Percentiles rank a stretch among this genome's conserved stretches.
phyloP scores from a whole-genome alignment of 2,329 filamentous ascomycete genomes.

The Fusarium torreyae region DNA sequence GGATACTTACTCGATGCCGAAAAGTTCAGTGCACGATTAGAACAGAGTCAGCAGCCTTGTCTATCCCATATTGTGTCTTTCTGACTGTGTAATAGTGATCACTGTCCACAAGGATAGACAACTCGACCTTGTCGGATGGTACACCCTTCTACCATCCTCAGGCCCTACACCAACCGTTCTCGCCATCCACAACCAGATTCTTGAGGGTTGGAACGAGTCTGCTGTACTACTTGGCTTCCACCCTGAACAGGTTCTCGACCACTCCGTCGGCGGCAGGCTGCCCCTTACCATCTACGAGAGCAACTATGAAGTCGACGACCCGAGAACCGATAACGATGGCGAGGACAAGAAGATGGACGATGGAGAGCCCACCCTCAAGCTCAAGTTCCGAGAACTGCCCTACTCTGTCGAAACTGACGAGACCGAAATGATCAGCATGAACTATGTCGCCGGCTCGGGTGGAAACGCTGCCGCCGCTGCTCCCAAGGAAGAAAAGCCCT shows the following conservation, averaged over 20 bases:
- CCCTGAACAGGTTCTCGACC: slow-evolving; percentile 69
- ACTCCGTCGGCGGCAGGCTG: slow-evolving; percentile 81
- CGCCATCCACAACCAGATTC: slow-evolving; percentile 83
- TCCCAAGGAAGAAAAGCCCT: slow-evolving; percentile 60
- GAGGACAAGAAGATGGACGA: slow-evolving; percentile 83
- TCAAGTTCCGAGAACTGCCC: slow-evolving; percentile 86
- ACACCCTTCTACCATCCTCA: slow-evolving; percentile 79
- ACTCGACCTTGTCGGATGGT: slow-evolving; percentile 93
- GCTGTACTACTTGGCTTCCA: slow-evolving; percentile 92
- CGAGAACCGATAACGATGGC: slow-evolving; percentile 62
- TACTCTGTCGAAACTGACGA: slow-evolving; percentile 95
- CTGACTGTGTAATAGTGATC: slow-evolving; percentile 73
- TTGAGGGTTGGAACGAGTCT: slow-evolving; percentile 84
- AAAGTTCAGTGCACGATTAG: slow-evolving; percentile 84
- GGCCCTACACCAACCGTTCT: slow-evolving; percentile 80
- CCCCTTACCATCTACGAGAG: slow-evolving; percentile 94
- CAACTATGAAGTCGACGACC: slow-evolving; percentile 79
- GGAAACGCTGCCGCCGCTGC: slow-evolving; percentile 80
- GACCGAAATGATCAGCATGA: slow-evolving; percentile 97
- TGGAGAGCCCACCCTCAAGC: slow-evolving; percentile 66
- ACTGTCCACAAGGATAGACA: slow-evolving; percentile 87
- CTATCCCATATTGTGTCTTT: background rate
- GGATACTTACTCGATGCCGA: slow-evolving; percentile 74
- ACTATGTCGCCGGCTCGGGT: slow-evolving; percentile 89
- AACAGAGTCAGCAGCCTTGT: slow-evolving; percentile 78